Percentiles rank a stretch among this genome's conserved stretches.
Conservation (phyloP, 1,284 basidiomycete species). For the Chalciporus sp. region DNA sequence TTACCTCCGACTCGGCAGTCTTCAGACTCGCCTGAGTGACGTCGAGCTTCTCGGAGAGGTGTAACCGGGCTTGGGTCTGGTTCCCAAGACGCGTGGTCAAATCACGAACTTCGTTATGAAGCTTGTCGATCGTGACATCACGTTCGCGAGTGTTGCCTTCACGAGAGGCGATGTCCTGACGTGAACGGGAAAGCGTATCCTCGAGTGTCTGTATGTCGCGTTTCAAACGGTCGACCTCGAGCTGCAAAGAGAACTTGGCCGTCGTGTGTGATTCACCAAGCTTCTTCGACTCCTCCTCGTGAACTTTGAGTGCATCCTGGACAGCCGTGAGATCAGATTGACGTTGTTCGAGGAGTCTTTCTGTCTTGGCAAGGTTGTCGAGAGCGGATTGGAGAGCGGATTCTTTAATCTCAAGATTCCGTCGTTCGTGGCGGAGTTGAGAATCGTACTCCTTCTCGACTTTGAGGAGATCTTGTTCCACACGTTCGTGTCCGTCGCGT, state of each 20-base stretch:
- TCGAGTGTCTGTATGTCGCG: constrained; percentile 84
- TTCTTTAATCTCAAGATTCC: constrained; percentile 68
- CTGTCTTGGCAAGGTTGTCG: constrained; percentile 60
- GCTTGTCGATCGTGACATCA: constrained; percentile 46
- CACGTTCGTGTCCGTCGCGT: constrained; percentile 56
- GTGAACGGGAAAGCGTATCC: constrained; percentile 75
- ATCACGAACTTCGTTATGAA: constrained; percentile 81
- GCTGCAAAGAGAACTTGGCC: constrained; percentile 84
- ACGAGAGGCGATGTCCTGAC: constrained; percentile 70
- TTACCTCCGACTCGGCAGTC: constrained; percentile 67
- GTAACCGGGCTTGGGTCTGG: constrained; percentile 83
- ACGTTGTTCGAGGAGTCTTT: constrained; percentile 64
- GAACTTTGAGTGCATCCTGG: constrained; percentile 67
- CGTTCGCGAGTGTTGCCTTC: constrained; percentile 36
- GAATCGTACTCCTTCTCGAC: constrained; percentile 61
- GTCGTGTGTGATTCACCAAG: constrained; percentile 75
- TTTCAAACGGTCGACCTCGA: constrained; percentile 88
- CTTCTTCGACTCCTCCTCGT: constrained; percentile 66
- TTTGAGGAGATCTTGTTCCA: constrained; percentile 56
- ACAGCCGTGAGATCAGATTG: constrained; percentile 76
- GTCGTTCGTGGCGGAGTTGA: constrained; percentile 57
- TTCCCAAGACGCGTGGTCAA: constrained; percentile 75
- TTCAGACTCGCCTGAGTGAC: constrained; percentile 59
- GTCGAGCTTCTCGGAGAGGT: constrained; percentile 88
- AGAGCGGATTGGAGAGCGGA: constrained; percentile 62